A percentile compares a stretch with the other conserved stretches of the same genome.
Conservation (phyloP, 2,329 filamentous ascomycete species). For the Eutypa lata region DNA sequence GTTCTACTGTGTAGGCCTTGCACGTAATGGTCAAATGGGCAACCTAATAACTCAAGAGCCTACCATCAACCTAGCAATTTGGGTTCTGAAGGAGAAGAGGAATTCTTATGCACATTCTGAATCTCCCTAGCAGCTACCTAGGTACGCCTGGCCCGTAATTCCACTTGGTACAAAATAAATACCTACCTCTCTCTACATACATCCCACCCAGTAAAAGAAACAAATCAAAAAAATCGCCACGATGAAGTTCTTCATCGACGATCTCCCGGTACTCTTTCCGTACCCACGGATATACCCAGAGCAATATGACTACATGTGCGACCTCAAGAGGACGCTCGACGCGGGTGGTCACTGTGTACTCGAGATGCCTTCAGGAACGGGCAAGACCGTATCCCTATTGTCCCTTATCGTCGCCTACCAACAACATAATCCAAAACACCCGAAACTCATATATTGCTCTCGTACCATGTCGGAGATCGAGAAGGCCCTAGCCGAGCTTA, state of each 20-base stretch:
- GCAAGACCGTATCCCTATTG: constrained; percentile 92
- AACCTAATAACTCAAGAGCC: too few species aligned
- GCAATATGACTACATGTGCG: constrained; percentile 80
- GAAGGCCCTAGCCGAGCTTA: constrained; percentile 89
- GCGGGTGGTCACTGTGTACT: constrained; percentile 91
- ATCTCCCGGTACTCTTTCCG: constrained; percentile 38
- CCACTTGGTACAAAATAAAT: not conserved
- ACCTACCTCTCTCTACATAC: not conserved
- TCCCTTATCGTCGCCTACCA: constrained; percentile 97
- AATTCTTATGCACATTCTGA: too few species aligned
- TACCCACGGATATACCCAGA: constrained; percentile 49
- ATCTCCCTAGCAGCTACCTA: too few species aligned
- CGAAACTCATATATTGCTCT: constrained; percentile 98
- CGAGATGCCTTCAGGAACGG: constrained; percentile 98
- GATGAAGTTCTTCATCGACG: constrained; percentile 80
- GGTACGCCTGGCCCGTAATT: too few species aligned
- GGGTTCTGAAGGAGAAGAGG: too few species aligned
- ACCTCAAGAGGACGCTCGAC: constrained; percentile 86
- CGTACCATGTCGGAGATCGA: constrained; percentile 99
- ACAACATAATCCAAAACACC: constrained; percentile 84
- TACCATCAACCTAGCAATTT: too few species aligned
- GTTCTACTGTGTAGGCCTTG: too few species aligned
- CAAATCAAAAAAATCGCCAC: constrained; percentile 30
- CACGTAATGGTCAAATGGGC: too few species aligned
- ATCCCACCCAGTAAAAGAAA: not conserved